Base-by-base conservation (phyloP, 179 eudicot species). In the Beta macrorhiza region DNA sequence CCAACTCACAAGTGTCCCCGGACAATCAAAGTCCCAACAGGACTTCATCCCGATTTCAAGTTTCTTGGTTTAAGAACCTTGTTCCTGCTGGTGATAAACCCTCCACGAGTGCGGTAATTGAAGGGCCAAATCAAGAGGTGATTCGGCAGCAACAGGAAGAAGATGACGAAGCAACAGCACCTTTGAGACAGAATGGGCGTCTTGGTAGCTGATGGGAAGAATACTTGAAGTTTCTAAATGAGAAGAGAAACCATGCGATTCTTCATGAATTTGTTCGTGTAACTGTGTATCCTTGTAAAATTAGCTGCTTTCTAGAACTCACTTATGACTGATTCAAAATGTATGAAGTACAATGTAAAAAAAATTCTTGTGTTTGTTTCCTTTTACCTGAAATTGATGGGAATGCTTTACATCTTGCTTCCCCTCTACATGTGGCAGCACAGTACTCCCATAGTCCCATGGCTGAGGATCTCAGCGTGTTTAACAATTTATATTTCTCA, bases 61-160 rank as follows among this genome's bases (percentile, higher is more conserved):
- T 80, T 56, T 81, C 92, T 64, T 94, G 98, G 98, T 90, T 93
- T 77, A 91, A 90, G 87, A 93, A 85, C 84, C 78, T 94, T 29
- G 74, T 91, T 22, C 83, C 97, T 52, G 83, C 83, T 68, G 93
- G 93, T 55, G 91, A 94, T 79, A 93, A 90, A 86, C 95, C 97
- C 49, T 89, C 98, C 10, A 84, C 85, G 19, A 92, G 98, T 80
- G 74, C 96, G 59, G 91, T 87, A 19, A 83, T 90, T 17, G 92
- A 90, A 78, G 87, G 82, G 25, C 86, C 87, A 32, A 89, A 91
- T 47, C 93, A 84, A 64, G 88, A 83, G n/a, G 81, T 80, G 70
- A 68, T 76, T 61, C 44, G 25, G 47, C 89, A 69, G 17, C 87
- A 81, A 37, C 84, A 59, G 22, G 82, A 79, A 52, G 84, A 84